These are phyloP conservation scores for Fusarium begoniae DNA, from an alignment of 2,329 filamentous ascomycete species.

Conservation along the genomic window DNA sequence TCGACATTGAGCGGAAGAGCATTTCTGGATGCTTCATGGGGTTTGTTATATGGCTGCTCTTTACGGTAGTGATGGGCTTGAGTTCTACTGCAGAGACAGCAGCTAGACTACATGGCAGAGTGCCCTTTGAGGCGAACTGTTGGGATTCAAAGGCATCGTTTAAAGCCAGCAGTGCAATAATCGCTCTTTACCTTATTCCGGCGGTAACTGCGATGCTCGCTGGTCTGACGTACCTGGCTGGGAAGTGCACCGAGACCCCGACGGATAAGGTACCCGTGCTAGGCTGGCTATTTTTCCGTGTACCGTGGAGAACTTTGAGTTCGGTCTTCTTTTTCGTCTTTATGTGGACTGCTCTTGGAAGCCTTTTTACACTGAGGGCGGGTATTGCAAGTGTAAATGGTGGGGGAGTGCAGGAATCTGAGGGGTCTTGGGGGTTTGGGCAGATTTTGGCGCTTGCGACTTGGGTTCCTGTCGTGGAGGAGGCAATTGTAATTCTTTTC, in stretches of 20 bases:
- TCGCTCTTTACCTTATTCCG: accelerated
- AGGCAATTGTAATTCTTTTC: neutral
- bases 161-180: accelerated
- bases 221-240: neutral
- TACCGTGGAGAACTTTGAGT: neutral
- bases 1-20: neutral
- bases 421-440: neutral
- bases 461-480: accelerated
- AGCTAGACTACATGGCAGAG: neutral
- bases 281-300: neutral
- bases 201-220: neutral
- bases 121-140: neutral
- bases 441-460: neutral
- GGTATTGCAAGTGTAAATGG: neutral
- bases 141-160: neutral
- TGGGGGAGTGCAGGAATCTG: neutral
- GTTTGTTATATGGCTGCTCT: neutral
- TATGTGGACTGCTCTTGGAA: neutral
- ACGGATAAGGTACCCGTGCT: neutral
- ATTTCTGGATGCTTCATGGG: neutral
- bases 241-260: neutral
- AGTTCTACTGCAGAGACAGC: neutral
- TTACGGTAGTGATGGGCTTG: neutral
- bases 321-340: accelerated
- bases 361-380: accelerated